Conservation (phyloP, 1,139 yeast genomes). For the Yamadazyma spencermartinsiae region DNA sequence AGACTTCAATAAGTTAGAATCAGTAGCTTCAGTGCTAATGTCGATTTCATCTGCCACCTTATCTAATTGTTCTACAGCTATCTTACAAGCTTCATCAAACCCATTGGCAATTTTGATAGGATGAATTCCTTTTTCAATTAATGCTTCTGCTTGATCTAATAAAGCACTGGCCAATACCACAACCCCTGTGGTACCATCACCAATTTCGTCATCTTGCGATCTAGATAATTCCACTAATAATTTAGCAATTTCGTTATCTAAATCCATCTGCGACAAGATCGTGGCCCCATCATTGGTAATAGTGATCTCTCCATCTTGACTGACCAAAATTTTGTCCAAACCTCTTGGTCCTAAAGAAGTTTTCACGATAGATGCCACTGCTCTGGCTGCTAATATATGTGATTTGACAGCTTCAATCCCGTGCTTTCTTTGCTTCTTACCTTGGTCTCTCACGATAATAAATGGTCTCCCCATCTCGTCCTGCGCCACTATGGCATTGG, state of each 20-base stretch:
- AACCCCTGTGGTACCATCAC: conserved; percentile 99
- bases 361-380: conserved; percentile 89
- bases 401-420: conserved; percentile 95
- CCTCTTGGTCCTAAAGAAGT: conserved; percentile 98
- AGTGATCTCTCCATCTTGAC: conserved; percentile 96
- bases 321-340: conserved; percentile 88
- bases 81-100: conserved; percentile 93
- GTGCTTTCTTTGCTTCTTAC: conserved; percentile 85
- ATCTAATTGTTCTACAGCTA: conserved; percentile 80
- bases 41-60: conserved; percentile 64
- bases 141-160: conserved; percentile 89
- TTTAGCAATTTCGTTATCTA: conserved; percentile 95
- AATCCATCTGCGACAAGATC: conserved; percentile 91
- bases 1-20: conserved; percentile 71
- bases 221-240: conserved; percentile 88
- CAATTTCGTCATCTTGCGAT: conserved; percentile 98
- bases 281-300: conserved; percentile 99
- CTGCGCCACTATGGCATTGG: conserved; percentile 97
- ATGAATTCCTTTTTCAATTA: conserved; percentile 95
- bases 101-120: conserved; percentile 98
- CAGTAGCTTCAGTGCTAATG: conserved; percentile 48
- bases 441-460: conserved; percentile 96
- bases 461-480: conserved; percentile 99
- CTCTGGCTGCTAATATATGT: conserved; percentile 93
- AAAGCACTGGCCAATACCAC: conserved; percentile 95